phyloP scores from a whole-genome alignment of 2,329 filamentous ascomycete genomes.

The Thielaviopsis musarum region DNA sequence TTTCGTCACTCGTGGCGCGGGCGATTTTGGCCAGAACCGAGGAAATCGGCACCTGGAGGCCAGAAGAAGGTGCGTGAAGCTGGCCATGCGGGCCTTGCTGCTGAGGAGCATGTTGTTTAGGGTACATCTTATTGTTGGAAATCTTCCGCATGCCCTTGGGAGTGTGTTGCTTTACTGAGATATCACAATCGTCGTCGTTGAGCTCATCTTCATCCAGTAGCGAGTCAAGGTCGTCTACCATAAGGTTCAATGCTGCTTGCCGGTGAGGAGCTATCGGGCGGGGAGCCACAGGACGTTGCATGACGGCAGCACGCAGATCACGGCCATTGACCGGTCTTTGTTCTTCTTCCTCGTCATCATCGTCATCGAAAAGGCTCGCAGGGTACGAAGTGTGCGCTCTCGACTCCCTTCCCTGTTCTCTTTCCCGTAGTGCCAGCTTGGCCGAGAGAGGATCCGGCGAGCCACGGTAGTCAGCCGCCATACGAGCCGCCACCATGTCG shows the following conservation, averaged over 20 bases:
- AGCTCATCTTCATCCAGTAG: conserved; percentile 7
- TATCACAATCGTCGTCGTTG: conserved; percentile 5
- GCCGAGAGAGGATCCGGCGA: conserved; percentile 4
- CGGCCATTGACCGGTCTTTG: neutral
- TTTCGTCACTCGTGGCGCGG: conserved; percentile 6
- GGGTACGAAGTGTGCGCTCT: neutral
- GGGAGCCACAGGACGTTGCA: neutral
- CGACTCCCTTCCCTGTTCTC: neutral
- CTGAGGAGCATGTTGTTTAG: conserved; percentile 1
- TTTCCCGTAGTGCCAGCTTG: conserved; percentile 1
- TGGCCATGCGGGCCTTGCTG: neutral
- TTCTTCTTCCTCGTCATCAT: conserved; percentile 8
- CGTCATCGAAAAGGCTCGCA: neutral
- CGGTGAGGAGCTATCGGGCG: conserved; percentile 4
- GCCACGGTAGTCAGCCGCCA: conserved; percentile 1
- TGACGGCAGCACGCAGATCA: neutral
- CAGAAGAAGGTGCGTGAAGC: neutral
- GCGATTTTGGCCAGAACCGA: conserved; percentile 5
- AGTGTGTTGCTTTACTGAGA: conserved; percentile 3
- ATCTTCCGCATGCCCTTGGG: conserved; percentile 8
- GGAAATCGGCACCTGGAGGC: neutral
- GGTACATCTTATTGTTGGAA: neutral
- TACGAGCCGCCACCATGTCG: conserved; percentile 1
- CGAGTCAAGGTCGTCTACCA: conserved; percentile 9
- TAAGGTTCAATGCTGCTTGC: conserved; percentile 8